Evolutionary conservation across 2,329 filamentous ascomycete species (phyloP).

Genomic region (Aspergillus ustus): DNA sequence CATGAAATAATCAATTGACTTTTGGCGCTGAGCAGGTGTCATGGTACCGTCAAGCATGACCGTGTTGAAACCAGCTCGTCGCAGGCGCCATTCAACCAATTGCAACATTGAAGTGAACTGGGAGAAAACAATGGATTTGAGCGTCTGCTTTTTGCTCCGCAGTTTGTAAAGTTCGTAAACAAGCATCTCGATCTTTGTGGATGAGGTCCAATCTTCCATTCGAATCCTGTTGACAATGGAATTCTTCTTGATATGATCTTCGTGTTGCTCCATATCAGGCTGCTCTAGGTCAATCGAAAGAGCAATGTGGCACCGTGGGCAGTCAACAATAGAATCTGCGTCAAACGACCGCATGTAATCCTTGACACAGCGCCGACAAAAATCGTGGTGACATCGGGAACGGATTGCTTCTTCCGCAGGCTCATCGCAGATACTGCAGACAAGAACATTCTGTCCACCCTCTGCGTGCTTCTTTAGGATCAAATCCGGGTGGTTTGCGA

Average conservation of each 20-base stretch:
- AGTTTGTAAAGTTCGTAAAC: slow-evolving; percentile 93
- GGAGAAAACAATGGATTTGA: slow-evolving; percentile 97
- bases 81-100: slow-evolving; percentile 94
- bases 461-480: slow-evolving; percentile 86
- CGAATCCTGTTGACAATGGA: slow-evolving; percentile 98
- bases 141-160: slow-evolving; percentile 86
- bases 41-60: slow-evolving; percentile 98
- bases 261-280: slow-evolving; percentile 91
- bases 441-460: slow-evolving; percentile 85
- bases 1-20: slow-evolving; percentile 96
- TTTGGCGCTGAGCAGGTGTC: slow-evolving; percentile 90
- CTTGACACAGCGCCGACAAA: slow-evolving; percentile 80
- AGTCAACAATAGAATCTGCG: slow-evolving; percentile 62
- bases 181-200: slow-evolving; percentile 95
- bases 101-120: slow-evolving; percentile 98
- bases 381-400: slow-evolving; percentile 91
- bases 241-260: slow-evolving; percentile 83
- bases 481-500: slow-evolving; percentile 93
- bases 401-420: slow-evolving; percentile 92
- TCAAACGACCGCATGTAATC: slow-evolving; percentile 80
- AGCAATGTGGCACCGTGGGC: slow-evolving; percentile 88
- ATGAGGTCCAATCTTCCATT: slow-evolving; percentile 98
- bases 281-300: slow-evolving; percentile 92
- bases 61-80: slow-evolving; percentile 94
- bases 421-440: slow-evolving; percentile 96